A percentile compares a stretch with the other conserved stretches of the same genome.
Conservation (phyloP, 164 flowering plant species). For the Paratinospora sagittata region DNA sequence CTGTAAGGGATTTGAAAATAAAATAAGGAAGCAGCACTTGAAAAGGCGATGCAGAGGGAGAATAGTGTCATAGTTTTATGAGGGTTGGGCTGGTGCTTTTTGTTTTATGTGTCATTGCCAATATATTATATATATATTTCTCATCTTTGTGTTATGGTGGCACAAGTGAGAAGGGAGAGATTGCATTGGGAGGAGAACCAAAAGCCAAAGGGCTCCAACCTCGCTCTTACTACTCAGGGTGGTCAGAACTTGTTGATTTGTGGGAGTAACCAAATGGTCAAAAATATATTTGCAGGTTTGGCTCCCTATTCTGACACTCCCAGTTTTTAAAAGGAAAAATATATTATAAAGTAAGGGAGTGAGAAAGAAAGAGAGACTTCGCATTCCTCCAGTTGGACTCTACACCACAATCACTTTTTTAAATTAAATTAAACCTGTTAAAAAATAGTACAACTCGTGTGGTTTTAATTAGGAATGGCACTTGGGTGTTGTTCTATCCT, state of each 20-base stretch:
- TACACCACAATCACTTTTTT: not conserved
- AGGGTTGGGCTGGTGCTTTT: conserved; percentile 34
- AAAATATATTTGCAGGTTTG: not conserved
- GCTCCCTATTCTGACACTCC: not conserved
- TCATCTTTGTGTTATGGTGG: conserved; percentile 31
- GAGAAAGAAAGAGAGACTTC: too few relatives aligned
- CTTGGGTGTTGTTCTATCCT: too few relatives aligned
- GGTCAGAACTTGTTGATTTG: conserved; percentile 1
- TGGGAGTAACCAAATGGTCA: not conserved
- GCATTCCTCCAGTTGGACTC: not conserved
- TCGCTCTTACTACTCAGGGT: too few relatives aligned
- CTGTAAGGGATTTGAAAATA: conserved; percentile 37
- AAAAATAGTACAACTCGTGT: too few relatives aligned
- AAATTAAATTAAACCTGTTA: too few relatives aligned
- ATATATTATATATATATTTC: not conserved
- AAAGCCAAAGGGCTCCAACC: not conserved
- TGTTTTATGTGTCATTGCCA: conserved; percentile 38
- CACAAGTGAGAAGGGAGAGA: conserved; percentile 33
- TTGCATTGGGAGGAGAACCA: conserved; percentile 38
- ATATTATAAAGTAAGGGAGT: too few relatives aligned
- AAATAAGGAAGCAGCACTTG: conserved; percentile 19
- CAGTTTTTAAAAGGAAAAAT: too few relatives aligned
- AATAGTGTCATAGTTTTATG: too few relatives aligned
- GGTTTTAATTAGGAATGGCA: too few relatives aligned
- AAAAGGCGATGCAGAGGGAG: conserved; percentile 29